phyloP scores from a whole-genome alignment of 1,284 basidiomycete genomes.

The Microstroma glucosiphilum region DNA sequence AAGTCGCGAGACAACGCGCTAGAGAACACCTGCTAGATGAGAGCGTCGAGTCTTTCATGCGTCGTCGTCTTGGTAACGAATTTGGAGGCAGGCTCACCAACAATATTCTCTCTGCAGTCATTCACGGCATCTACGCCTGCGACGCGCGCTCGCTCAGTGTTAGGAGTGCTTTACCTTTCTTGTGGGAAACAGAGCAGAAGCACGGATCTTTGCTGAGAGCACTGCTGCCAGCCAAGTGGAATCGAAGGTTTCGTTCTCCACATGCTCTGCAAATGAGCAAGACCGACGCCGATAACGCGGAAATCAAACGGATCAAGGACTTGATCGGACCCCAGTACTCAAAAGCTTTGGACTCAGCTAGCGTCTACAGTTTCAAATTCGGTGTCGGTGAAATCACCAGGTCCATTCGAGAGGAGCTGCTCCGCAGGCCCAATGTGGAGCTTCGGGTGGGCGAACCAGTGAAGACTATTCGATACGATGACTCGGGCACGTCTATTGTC shows the following conservation, averaged over 20 bases:
- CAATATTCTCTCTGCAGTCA: conserved; percentile 60
- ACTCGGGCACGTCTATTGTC: conserved; percentile 40
- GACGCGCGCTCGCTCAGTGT: conserved; percentile 71
- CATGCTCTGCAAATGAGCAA: conserved; percentile 18
- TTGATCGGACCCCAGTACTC: background rate
- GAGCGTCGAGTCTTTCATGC: conserved; percentile 71
- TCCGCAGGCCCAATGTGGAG: conserved; percentile 58
- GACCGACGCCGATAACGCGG: conserved; percentile 16
- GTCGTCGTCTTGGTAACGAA: conserved; percentile 66
- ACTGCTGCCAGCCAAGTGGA: conserved; percentile 52
- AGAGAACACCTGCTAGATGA: conserved; percentile 59
- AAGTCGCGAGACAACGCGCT: conserved; percentile 40
- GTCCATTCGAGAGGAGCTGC: conserved; percentile 58
- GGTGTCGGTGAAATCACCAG: conserved; percentile 68
- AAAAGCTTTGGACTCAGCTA: conserved; percentile 56
- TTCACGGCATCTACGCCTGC: conserved; percentile 88
- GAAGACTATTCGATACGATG: conserved; percentile 18
- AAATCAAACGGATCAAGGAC: conserved; percentile 10
- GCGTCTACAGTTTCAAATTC: conserved; percentile 72
- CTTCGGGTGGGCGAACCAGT: conserved; percentile 56
- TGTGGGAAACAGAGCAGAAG: conserved; percentile 67
- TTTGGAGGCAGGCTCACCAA: conserved; percentile 67
- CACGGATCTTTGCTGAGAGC: conserved; percentile 66
- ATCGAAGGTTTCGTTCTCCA: conserved; percentile 20
- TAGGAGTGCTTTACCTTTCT: conserved; percentile 66